A percentile compares a stretch with the other conserved stretches of the same genome.
Conservation (phyloP, 805 yeast genomes). For the Myxozyma lipomycoides region DNA sequence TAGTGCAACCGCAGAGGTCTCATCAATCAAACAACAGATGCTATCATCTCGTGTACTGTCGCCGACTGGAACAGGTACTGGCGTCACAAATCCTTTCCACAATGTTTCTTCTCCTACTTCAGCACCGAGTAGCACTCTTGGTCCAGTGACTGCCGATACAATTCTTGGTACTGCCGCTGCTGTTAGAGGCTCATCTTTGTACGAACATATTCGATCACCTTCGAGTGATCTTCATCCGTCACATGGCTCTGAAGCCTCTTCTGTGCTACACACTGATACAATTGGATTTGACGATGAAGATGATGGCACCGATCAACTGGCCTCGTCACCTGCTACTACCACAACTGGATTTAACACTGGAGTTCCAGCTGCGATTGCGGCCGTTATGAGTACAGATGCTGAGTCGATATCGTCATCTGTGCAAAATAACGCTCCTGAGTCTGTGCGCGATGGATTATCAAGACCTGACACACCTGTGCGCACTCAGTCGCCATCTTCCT, state of each 20-base stretch:
- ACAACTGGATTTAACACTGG: slow-evolving; percentile 12
- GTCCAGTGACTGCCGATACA: background rate
- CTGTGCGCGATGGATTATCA: slow-evolving; percentile 60
- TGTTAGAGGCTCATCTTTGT: background rate
- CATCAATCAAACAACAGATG: slow-evolving; percentile 23
- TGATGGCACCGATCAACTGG: slow-evolving; percentile 7
- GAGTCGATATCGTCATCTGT: slow-evolving; percentile 80
- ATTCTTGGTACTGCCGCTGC: background rate
- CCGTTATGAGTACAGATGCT: slow-evolving; percentile 8
- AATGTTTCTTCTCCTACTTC: slow-evolving; percentile 22
- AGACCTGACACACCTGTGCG: slow-evolving; percentile 43
- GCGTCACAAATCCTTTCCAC: slow-evolving; percentile 15
- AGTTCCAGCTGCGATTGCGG: slow-evolving; percentile 3
- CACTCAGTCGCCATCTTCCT: slow-evolving; percentile 35
- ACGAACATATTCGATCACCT: background rate
- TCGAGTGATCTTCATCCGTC: background rate
- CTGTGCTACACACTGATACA: slow-evolving; percentile 8
- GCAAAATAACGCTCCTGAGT: slow-evolving; percentile 85
- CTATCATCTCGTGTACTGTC: slow-evolving; percentile 10
- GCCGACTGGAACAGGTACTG: background rate
- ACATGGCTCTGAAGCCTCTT: slow-evolving; percentile 14
- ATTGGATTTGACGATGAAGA: slow-evolving; percentile 17
- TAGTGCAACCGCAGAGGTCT: slow-evolving; percentile 16
- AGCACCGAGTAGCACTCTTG: background rate
- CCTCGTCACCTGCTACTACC: slow-evolving; percentile 22